These are phyloP conservation scores for Candida maris DNA, from an alignment of 805 yeast genomes.

Conservation along the genomic window DNA sequence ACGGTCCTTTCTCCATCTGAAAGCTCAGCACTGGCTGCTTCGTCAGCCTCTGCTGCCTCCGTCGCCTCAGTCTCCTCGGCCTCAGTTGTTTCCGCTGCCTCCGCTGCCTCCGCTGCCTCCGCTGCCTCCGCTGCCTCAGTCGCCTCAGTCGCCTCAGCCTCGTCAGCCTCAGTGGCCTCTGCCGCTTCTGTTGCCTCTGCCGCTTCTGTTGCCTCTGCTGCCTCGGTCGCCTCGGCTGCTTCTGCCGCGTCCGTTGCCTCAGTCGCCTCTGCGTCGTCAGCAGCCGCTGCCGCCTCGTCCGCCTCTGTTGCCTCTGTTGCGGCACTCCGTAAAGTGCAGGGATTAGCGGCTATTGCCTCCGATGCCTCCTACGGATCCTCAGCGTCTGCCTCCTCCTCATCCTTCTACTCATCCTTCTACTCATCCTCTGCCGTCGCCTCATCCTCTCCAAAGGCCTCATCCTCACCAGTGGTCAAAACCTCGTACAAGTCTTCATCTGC, in stretches of 20 bases:
- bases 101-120: slow-evolving; percentile 20
- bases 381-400: slow-evolving; percentile 26
- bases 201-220: slow-evolving; percentile 34
- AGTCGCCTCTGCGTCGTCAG: slow-evolving; percentile 22
- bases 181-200: slow-evolving; percentile 33
- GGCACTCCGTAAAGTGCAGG: slow-evolving; percentile 12
- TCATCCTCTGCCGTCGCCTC: slow-evolving; percentile 15
- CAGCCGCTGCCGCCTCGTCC: slow-evolving; percentile 18
- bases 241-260: slow-evolving; percentile 22
- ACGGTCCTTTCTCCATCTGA: slow-evolving; percentile 47
- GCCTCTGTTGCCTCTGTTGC: slow-evolving; percentile 16
- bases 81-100: slow-evolving; percentile 16
- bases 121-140: slow-evolving; percentile 24
- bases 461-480: slow-evolving; percentile 1
- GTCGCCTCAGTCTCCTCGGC: slow-evolving; percentile 17
- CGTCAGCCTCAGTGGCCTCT: slow-evolving; percentile 32
- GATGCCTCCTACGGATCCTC: slow-evolving; percentile 22
- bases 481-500: slow-evolving; percentile 3
- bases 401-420: slow-evolving; percentile 34
- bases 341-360: slow-evolving; percentile 22
- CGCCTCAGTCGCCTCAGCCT: slow-evolving; percentile 33
- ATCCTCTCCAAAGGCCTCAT: too few species aligned
- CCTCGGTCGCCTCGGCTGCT: slow-evolving; percentile 26
- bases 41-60: slow-evolving; percentile 15
- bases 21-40: slow-evolving; percentile 30